Conservation (phyloP, 352 stramenopile genomes). For the Phytopythium oedochilum region DNA sequence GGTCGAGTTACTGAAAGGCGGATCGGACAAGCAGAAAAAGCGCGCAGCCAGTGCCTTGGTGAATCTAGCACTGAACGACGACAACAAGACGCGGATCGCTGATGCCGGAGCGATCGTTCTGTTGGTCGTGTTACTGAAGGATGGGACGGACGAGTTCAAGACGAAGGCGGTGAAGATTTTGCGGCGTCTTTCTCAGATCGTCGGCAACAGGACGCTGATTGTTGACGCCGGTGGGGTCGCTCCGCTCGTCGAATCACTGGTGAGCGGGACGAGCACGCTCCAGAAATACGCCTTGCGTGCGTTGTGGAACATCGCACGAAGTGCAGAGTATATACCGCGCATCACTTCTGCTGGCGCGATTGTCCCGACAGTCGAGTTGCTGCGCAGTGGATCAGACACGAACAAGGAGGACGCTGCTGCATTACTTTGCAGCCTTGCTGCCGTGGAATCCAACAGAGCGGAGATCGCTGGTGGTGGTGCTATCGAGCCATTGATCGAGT, state of each 20-base stretch:
- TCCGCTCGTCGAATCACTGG: no score
- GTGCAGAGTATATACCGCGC: neutral
- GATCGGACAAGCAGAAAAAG: neutral
- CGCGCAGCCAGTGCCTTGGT: neutral
- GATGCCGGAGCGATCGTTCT: neutral
- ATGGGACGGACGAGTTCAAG: neutral
- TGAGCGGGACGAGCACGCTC: neutral
- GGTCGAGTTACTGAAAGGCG: neutral
- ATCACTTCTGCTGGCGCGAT: neutral
- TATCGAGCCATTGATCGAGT: no score
- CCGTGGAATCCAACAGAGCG: no score
- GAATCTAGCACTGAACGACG: neutral
- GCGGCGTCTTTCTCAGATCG: neutral
- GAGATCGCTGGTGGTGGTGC: no score
- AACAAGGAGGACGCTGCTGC: no score
- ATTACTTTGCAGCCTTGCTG: no score
- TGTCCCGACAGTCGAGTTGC: neutral
- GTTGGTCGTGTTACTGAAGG: neutral
- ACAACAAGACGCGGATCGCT: neutral
- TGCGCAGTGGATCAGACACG: neutral
- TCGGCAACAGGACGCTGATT: neutral
- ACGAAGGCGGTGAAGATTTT: neutral
- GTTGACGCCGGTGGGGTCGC: neutral
- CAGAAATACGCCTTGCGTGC: neutral
- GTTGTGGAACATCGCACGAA: neutral